Conservation (phyloP, 306 rosid genomes). For the Gleditsia sinensis region DNA sequence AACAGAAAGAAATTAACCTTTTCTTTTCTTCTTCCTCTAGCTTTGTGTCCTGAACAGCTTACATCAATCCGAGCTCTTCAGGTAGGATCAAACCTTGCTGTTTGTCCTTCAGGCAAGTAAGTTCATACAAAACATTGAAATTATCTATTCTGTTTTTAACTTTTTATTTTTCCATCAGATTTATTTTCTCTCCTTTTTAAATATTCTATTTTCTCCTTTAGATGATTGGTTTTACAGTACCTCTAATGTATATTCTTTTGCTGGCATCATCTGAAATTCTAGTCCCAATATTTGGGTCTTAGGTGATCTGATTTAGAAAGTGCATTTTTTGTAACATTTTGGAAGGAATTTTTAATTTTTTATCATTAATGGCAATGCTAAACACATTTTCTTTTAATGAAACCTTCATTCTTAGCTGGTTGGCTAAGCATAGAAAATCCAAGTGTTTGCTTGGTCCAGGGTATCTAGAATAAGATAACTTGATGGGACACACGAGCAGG, state of each 20-base stretch:
- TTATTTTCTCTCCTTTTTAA: neutral
- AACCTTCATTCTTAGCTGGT: neutral
- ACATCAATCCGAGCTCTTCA: constrained; percentile 78
- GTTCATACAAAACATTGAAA: constrained; percentile 34
- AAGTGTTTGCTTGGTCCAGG: neutral
- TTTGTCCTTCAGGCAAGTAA: constrained; percentile 86
- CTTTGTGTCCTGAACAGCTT: constrained; percentile 79
- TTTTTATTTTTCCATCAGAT: neutral
- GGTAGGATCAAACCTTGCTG: constrained; percentile 72
- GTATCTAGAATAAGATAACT: neutral
- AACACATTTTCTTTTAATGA: neutral
- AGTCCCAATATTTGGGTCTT: neutral
- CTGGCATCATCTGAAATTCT: neutral
- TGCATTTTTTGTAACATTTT: neutral
- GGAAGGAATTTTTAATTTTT: neutral
- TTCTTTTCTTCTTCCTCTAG: constrained; percentile 41
- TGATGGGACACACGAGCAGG: neutral
- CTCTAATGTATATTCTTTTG: constrained; percentile 1
- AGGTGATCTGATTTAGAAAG: neutral
- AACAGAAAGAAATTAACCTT: constrained; percentile 24
- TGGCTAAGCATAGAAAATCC: neutral
- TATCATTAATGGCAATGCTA: constrained; percentile 2
- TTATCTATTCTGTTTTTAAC: neutral
- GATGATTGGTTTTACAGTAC: neutral
- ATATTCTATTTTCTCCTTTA: constrained; percentile 5